These are phyloP conservation scores for Verticillium tricorpus DNA, from an alignment of 2,329 filamentous ascomycete genomes.

Conservation along the genomic window DNA sequence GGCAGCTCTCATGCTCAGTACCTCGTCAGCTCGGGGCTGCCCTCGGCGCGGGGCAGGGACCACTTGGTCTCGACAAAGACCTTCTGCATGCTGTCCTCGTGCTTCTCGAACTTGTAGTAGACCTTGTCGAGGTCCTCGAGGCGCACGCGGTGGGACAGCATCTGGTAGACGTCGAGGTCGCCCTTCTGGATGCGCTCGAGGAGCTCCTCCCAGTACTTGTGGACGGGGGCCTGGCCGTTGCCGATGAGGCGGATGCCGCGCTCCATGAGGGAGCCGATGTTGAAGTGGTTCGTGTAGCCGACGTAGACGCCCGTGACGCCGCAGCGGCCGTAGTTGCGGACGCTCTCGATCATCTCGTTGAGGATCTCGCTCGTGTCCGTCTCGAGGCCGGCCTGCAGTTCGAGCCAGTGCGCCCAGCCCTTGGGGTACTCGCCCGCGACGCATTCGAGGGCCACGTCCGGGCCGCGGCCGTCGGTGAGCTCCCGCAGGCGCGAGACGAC, in stretches of 20 bases:
- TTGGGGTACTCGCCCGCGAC: conserved; percentile 58
- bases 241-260: conserved; percentile 75
- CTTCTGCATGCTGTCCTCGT: conserved; percentile 74
- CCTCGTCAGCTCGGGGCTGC: conserved; percentile 38
- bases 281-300: conserved; percentile 73
- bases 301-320: conserved; percentile 72
- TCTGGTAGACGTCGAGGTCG: conserved; percentile 70
- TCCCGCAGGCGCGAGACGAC: conserved; percentile 72
- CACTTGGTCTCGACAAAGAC: conserved; percentile 62
- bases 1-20: conserved; percentile 19
- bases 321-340: conserved; percentile 66
- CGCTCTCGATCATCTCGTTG: conserved; percentile 76
- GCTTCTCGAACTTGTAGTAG: conserved; percentile 57
- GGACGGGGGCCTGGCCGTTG: conserved; percentile 66
- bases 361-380: conserved; percentile 80
- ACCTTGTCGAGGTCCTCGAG: conserved; percentile 69
- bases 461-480: conserved; percentile 65
- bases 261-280: conserved; percentile 80
- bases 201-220: conserved; percentile 80
- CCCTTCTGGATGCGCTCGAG: conserved; percentile 61
- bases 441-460: conserved; percentile 69
- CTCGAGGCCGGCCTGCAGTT: conserved; percentile 62
- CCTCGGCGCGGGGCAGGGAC: conserved; percentile 40
- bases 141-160: conserved; percentile 74
- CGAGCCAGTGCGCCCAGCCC: conserved; percentile 55